Evolutionary conservation across 73 alveolate species (phyloP), one percentile per base, ranked within the genome.

Genomic region (Paramecium primaurelia): DNA sequence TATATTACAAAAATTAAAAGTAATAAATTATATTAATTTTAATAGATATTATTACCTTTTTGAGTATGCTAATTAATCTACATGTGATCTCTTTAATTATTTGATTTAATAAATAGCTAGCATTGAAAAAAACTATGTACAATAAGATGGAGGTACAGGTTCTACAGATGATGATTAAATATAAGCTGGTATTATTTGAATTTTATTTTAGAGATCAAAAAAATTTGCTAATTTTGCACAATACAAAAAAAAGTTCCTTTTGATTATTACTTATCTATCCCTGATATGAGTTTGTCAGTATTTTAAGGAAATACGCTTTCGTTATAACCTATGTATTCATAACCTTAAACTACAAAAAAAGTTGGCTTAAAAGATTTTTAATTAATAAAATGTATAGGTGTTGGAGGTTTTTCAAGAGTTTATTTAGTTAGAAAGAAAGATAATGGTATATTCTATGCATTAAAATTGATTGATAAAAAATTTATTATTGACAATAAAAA

Each of bases 361-460:
- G 92, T 92, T 10, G 91, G 93, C 1, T 26, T 92, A 16, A 92
- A 58, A n/a, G 86, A 80, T 30, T 93, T 93, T 83, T 20, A 51
- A n/a, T 92, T 94, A 22, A 85, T 97, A 2, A 93, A 96, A 51
- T 95, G 97, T 16, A 96, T 97, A 58, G 99, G 99, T 16, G 93
- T 94, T 34, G 99, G 99, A 12, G 98, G 98, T 1, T 97, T 95
- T 49, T 93, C 98, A 5, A 93, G 94, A 58, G 99, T 97, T 5
- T 83, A 88, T 92, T 77, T 93, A 25, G 99, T 96, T 22, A 30
- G 98, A 83, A 95, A 95, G 68, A 95, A 96, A 69, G 97, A 95
- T 77, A 96, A 98, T 16, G 99, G 98, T 36, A 58, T 95, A 71
- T 90, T 96, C 20, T 97, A 60, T 90, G 99, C 99, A 9, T 42